Evolutionary conservation across 352 stramenopile genomes (phyloP), one percentile per base, ranked within the genome.

Genomic region (Globisporangium alternatum): DNA sequence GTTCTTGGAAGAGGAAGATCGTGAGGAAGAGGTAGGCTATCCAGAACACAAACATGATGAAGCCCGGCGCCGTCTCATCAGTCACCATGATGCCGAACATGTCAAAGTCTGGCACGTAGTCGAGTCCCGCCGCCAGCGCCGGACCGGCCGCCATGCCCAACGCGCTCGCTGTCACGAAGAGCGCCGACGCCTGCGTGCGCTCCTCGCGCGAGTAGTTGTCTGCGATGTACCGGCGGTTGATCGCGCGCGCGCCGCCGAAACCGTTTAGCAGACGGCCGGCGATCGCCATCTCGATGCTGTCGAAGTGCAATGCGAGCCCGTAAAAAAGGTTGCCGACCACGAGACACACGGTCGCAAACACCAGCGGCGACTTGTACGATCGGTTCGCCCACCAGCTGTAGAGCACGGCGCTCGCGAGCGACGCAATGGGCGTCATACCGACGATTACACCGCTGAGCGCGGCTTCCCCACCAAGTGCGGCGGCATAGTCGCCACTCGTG

Each of bases 351-450:
- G 84, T 91, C 21, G 90, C 90, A 44, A 94, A 91, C 39, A 94
- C 64, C n/a, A 97, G 69, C 39, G 91, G 92, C 17, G 49, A 65
- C 65, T 91, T 92, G 75, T 97, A 97, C 62, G 86, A 96, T 5
- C 74, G 84, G 71, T 97, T 97, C 19, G 90, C 90, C 91, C 91
- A 97, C 90, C 92, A 98, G 60, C 85, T 97, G 78, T 98, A 98
- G 15, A 98, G 75, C 22, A 99, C 74, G 0, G 93, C 95, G 55
- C 91, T 97, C 31, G 95, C 64, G 65, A 98, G 89, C 13, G 96
- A 97, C n/a, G 97, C 95, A 43, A 98, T 86, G 15, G 97, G 94
- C 19, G 97, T 98, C 93, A 98, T 98, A 60, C 96, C 97, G 66
- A 99, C 97, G 57, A 99, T 98, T 10, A 98, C 83, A 51, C 93